Conservation (phyloP, 148 eudicot genomes). For the Polygonum aviculare region DNA sequence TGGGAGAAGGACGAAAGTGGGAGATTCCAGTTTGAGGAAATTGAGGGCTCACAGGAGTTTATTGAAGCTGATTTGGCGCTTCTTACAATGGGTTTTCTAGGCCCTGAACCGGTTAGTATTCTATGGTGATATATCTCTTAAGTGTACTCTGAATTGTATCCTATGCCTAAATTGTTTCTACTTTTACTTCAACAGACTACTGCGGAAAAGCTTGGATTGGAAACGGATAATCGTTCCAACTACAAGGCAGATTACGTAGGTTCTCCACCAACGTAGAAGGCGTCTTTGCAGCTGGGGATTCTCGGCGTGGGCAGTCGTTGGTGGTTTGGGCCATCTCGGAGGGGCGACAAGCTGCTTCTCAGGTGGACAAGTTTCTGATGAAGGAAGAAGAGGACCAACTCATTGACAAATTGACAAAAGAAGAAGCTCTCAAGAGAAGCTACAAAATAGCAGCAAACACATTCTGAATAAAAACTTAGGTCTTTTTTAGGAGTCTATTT, state of each 20-base stretch:
- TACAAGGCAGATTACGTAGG: constrained; percentile 69
- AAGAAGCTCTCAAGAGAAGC: not conserved
- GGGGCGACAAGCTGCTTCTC: constrained; percentile 91
- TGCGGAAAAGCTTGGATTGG: constrained; percentile 78
- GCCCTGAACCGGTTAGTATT: constrained; percentile 86
- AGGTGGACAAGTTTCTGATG: constrained; percentile 71
- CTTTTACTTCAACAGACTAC: constrained; percentile 26
- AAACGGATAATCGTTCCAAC: constrained; percentile 80
- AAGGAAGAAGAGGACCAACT: constrained; percentile 30
- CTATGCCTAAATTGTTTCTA: not conserved
- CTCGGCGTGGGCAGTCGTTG: constrained; percentile 90
- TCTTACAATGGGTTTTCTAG: constrained; percentile 98
- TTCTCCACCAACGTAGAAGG: constrained; percentile 79
- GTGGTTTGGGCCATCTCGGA: constrained; percentile 97
- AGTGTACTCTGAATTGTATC: not conserved
- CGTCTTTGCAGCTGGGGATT: constrained; percentile 93
- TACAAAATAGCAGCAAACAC: not conserved
- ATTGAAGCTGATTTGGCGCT: constrained; percentile 80
- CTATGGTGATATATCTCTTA: not conserved
- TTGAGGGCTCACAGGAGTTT: constrained; percentile 74
- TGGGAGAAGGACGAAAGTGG: constrained; percentile 98
- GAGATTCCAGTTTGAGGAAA: constrained; percentile 74
- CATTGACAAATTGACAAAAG: not conserved
- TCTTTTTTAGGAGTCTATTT: not conserved
- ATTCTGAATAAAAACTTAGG: not conserved